Conservation (phyloP, 176 grass and related monocot species). For the Aegilops tauschii region DNA sequence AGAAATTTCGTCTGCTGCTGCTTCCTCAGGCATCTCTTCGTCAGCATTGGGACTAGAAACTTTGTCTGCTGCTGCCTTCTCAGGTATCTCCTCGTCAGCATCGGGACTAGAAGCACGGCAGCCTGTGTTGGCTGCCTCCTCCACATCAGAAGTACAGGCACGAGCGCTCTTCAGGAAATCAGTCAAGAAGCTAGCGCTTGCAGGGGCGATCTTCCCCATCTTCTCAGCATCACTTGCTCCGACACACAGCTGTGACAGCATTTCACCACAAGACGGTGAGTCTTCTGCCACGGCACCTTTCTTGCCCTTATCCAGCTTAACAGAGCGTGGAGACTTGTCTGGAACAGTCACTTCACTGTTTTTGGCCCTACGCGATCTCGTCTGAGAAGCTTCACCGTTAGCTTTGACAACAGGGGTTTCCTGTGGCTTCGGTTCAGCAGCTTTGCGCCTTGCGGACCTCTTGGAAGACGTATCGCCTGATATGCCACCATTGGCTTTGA, state of each 20-base stretch:
- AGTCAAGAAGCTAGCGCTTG: conserved; percentile 54
- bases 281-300: conserved; percentile 24
- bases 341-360: not conserved
- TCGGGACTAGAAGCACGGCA: conserved; percentile 7
- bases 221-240: conserved; percentile 47
- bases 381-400: conserved; percentile 25
- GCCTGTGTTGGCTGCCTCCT: conserved; percentile 20
- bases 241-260: conserved; percentile 57
- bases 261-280: conserved; percentile 48
- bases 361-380: conserved; percentile 24
- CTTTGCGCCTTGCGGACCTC: conserved; percentile 41
- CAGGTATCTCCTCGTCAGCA: not conserved
- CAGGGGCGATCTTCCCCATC: conserved; percentile 33
- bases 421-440: conserved; percentile 17
- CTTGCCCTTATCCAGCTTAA: conserved; percentile 34
- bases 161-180: conserved; percentile 32
- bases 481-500: conserved; percentile 28
- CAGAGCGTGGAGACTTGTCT: not conserved
- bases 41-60: not conserved
- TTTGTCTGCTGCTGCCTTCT: not conserved
- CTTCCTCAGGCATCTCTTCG: not conserved
- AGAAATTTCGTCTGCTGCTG: not conserved
- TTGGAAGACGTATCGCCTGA: conserved; percentile 37
- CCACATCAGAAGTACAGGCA: conserved; percentile 36
- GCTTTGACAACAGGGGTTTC: conserved; percentile 24